phyloP scores from a whole-genome alignment of 228 moss, liverwort and hornwort species.

The Sphagnum fallax region DNA sequence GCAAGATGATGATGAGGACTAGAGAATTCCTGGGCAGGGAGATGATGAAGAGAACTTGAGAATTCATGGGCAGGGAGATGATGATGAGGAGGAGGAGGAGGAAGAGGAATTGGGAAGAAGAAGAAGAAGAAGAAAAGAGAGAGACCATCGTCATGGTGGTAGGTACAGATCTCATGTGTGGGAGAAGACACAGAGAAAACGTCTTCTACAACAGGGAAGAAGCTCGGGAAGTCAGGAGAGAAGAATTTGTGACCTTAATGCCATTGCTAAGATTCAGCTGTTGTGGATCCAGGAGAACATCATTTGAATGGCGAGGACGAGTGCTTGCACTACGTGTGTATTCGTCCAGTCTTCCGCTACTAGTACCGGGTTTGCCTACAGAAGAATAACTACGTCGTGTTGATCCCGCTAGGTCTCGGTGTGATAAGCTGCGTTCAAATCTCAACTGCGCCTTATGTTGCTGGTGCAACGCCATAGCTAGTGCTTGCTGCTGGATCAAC shows the following conservation, averaged over 20 bases:
- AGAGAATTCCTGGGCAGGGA: no score
- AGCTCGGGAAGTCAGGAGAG: background rate
- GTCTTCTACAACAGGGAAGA: background rate
- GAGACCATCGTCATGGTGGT: background rate
- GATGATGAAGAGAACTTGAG: no score
- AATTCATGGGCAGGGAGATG: no score
- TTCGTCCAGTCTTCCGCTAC: conserved; percentile 42
- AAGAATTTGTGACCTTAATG: conserved; percentile 32
- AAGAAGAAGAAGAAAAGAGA: conserved; percentile 1
- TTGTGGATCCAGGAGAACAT: conserved; percentile 76
- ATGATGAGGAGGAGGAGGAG: no score
- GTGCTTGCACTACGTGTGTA: conserved; percentile 64
- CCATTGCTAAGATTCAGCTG: conserved; percentile 35
- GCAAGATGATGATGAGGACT: no score
- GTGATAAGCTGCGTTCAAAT: conserved; percentile 77
- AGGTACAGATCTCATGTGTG: background rate
- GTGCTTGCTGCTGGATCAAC: conserved; percentile 77
- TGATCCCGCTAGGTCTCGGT: conserved; percentile 39
- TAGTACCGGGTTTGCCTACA: conserved; percentile 3
- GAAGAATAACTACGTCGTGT: conserved; percentile 36
- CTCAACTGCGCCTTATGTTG: conserved; percentile 90
- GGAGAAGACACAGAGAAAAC: background rate
- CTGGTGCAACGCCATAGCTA: conserved; percentile 86
- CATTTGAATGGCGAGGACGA: conserved; percentile 68
- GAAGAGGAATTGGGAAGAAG: conserved; percentile 2